Conservation (phyloP, 2,329 filamentous ascomycete genomes). For the Monosporascus sp. region DNA sequence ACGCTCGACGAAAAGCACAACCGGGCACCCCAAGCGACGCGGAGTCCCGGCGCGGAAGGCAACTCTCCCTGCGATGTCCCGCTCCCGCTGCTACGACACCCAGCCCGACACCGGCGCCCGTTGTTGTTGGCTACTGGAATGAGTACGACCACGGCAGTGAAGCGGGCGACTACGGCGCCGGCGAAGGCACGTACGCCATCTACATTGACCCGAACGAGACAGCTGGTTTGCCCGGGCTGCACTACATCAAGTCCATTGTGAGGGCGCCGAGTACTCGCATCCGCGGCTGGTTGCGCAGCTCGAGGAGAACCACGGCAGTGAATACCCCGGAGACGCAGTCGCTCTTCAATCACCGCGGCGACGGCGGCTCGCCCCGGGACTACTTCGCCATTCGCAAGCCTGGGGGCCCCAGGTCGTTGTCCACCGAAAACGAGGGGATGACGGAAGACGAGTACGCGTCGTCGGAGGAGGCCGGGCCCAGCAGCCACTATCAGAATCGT, state of each 20-base stretch:
- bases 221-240: constrained; percentile 56
- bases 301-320: constrained; percentile 1
- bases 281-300: constrained; percentile 42
- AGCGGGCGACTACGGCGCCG: constrained; percentile 40
- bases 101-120: constrained; percentile 7
- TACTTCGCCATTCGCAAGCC: constrained; percentile 21
- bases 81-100: constrained; percentile 1
- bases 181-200: constrained; percentile 62
- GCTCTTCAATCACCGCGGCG: constrained; percentile 13
- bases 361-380: constrained; percentile 11
- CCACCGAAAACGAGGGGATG: constrained; percentile 15
- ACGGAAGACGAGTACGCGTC: constrained; percentile 48
- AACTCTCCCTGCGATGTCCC: constrained; percentile 9
- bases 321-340: constrained; percentile 18
- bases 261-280: constrained; percentile 45
- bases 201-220: constrained; percentile 67
- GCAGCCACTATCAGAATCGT: constrained; percentile 26
- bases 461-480: constrained; percentile 33
- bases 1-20: constrained; percentile 5
- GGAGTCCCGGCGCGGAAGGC: constrained; percentile 11
- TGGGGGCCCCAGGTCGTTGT: constrained; percentile 2
- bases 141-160: constrained; percentile 83
- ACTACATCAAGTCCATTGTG: constrained; percentile 50
- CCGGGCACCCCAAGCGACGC: constrained; percentile 5
- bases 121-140: constrained; percentile 63